Evolutionary conservation across 306 rosid species (phyloP).

Genomic region (Datisca glomerata): DNA sequence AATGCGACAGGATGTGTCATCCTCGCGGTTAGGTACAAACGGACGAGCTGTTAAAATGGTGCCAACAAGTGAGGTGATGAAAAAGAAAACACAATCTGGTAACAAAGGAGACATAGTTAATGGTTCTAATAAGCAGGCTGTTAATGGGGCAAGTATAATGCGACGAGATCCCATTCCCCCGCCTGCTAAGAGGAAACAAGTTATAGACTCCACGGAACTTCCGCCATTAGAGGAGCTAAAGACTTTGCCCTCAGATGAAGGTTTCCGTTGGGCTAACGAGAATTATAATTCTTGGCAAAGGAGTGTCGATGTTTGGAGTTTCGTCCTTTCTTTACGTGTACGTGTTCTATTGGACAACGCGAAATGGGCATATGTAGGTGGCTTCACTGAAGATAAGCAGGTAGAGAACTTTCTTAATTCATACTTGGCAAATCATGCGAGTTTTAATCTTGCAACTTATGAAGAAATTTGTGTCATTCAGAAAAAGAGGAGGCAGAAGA

Average conservation of each 20-base stretch:
- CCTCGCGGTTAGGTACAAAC: constrained; percentile 39
- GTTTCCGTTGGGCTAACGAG: constrained; percentile 90
- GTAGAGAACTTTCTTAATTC: constrained; percentile 24
- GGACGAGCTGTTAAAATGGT: constrained; percentile 81
- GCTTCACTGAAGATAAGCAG: constrained; percentile 80
- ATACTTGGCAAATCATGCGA: constrained; percentile 2
- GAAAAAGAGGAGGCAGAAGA: constrained; percentile 56
- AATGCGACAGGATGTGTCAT: constrained; percentile 43
- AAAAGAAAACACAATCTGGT: constrained; percentile 26
- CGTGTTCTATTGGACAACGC: constrained; percentile 69
- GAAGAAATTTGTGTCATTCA: constrained; percentile 21
- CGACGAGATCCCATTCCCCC: constrained; percentile 24
- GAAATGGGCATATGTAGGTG: constrained; percentile 84
- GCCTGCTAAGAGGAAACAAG: constrained; percentile 26
- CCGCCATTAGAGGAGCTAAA: constrained; percentile 67
- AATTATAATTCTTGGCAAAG: constrained; percentile 81
- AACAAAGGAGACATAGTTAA: constrained; percentile 25
- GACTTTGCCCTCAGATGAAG: constrained; percentile 84
- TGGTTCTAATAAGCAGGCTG: constrained; percentile 39
- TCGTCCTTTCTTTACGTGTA: constrained; percentile 61
- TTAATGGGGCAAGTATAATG: constrained; percentile 49
- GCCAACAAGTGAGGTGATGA: constrained; percentile 52
- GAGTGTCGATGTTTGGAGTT: constrained; percentile 87
- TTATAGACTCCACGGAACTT: constrained; percentile 29
- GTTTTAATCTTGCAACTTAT: not conserved